Conservation (phyloP, 2,329 filamentous ascomycete species). For the Alternaria tenuissima region DNA sequence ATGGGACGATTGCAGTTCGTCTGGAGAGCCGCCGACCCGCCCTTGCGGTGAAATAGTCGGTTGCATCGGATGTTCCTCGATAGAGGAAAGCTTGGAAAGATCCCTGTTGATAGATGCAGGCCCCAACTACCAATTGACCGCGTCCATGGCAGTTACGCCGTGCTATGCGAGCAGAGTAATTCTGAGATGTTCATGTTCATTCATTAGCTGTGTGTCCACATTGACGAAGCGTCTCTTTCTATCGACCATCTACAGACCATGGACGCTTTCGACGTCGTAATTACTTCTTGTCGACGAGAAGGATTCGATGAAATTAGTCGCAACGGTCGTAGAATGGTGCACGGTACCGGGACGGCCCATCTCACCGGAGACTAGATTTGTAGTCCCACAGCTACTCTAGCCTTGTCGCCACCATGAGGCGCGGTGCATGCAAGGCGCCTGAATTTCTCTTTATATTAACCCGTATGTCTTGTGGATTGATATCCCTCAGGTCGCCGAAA, state of each 20-base stretch:
- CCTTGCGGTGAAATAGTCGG: not conserved
- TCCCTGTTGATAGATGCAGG: not conserved
- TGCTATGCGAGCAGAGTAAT: not conserved
- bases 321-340: not conserved
- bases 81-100: not conserved
- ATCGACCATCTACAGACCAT: not conserved
- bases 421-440: not conserved
- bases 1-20: conserved; percentile 4
- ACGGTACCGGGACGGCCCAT: conserved; percentile 4
- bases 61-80: not conserved
- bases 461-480: not conserved
- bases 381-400: not conserved
- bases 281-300: not conserved
- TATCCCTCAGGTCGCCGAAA: not conserved
- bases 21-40: conserved; percentile 9
- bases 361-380: conserved; percentile 7
- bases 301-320: not conserved
- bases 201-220: not conserved
- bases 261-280: not conserved
- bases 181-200: not conserved
- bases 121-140: not conserved
- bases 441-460: conserved; percentile 8
- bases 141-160: not conserved
- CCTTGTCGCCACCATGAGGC: not conserved
- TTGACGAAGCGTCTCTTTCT: not conserved